Evolutionary conservation across 345 rosid species (phyloP), one percentile per base, ranked within the genome.

Genomic region (Cardiospermum halicacabum): DNA sequence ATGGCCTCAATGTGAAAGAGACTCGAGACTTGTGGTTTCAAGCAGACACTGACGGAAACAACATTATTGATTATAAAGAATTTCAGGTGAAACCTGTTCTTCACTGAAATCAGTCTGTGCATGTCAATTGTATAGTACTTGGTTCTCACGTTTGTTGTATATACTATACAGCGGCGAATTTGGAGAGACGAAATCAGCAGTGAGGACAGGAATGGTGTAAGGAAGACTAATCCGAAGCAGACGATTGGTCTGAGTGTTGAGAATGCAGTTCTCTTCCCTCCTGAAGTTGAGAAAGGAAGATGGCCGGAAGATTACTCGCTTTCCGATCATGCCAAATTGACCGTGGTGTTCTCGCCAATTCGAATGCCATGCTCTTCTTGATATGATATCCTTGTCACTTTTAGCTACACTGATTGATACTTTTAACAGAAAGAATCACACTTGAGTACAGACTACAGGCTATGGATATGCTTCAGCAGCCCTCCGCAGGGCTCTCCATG

Each of bases 231-330:
- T 42, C 74, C 66, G 63, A 78, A 82, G 72, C 94, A 90, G 72
- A 77, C 84, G 8, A 76, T 81, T 56, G 92, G 96, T 43, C 81
- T 89, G 36, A 74, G 80, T 2, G 90, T 89, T 26, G 84, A 89
- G 68, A 78, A 86, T 68, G 96, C 96, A 25, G 87, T 81, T 28
- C 80, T 89, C 25, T 89, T 76, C 70, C 96, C 96, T 26, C 83
- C 87, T 7, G 96, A 86, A 78, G 92, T 77, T 3, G 96, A 89
- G 72, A 82, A 78, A 66, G 96, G 90, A 58, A 65, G 60, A 66
- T 89, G 90, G 92, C 96, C 96, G 0, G 82, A 86, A 69, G 77
- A 86, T 53, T 89, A 86, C 74, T 84, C 83, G 22, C 90, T 89
- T 13, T 89, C 96, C 2, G 92, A 89, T 45, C 96, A 86, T 64